phyloP scores from a whole-genome alignment of 495 filamentous ascomycete genomes.

The Cairneyella variabilis region DNA sequence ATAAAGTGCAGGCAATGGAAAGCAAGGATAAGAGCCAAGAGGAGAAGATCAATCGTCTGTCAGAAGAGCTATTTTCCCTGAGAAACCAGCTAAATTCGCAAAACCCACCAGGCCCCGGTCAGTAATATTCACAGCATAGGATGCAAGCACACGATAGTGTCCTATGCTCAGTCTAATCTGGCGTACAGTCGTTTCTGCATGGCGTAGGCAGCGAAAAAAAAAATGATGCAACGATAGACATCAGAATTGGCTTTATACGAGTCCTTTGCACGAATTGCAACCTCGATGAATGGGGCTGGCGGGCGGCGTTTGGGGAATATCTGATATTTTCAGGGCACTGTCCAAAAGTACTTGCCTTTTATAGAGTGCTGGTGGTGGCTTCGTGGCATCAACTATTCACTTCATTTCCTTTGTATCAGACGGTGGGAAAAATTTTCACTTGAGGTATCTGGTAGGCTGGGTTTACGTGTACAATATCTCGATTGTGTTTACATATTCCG shows the following conservation, averaged over 20 bases:
- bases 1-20: constrained; percentile 39
- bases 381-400: neutral
- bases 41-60: constrained; percentile 35
- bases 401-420: constrained; percentile 12
- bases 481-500: constrained; percentile 1
- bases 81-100: constrained; percentile 27
- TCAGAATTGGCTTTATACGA: constrained; percentile 9
- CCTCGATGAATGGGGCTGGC: constrained; percentile 4
- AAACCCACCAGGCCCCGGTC: constrained; percentile 2
- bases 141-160: constrained; percentile 19
- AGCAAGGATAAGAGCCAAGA: constrained; percentile 31
- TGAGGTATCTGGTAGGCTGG: neutral
- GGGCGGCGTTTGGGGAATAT: constrained; percentile 9
- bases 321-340: constrained; percentile 2
- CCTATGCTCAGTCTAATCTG: constrained; percentile 14
- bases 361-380: constrained; percentile 4
- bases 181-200: constrained; percentile 17
- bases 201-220: constrained; percentile 19
- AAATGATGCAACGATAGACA: constrained; percentile 22
- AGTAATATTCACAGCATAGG: constrained; percentile 21
- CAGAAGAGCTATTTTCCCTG: constrained; percentile 33
- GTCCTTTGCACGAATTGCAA: constrained; percentile 9
- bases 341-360: constrained; percentile 11
- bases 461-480: neutral
- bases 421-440: constrained; percentile 1